Percentiles rank a stretch among this genome's conserved stretches.
Evolutionary conservation across 768 basidiomycete genomes (phyloP).

Genomic region (Boletellus sp.): DNA sequence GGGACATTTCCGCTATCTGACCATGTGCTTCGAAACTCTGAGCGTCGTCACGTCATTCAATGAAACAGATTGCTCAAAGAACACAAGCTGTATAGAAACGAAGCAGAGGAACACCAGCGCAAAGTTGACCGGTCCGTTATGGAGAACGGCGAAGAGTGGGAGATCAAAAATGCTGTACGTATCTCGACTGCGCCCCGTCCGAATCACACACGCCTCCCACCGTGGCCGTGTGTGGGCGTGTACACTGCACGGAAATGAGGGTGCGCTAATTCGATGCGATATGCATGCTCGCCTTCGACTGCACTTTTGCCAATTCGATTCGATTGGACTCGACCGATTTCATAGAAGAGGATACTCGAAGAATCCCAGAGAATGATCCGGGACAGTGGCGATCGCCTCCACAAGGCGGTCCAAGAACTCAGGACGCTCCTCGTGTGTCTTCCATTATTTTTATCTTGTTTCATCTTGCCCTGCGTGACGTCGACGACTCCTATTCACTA

Average conservation of each 20-base stretch:
- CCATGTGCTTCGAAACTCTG: slow-evolving; percentile 1
- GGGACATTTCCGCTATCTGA: slow-evolving; percentile 16
- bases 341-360: slow-evolving; percentile 61
- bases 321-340: slow-evolving; percentile 1
- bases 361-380: slow-evolving; percentile 81
- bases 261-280: slow-evolving; percentile 19
- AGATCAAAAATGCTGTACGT: slow-evolving; percentile 70
- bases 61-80: slow-evolving; percentile 63
- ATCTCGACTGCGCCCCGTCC: slow-evolving; percentile 9
- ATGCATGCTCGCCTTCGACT: slow-evolving; percentile 13
- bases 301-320: slow-evolving; percentile 9
- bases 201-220: slow-evolving; percentile 9
- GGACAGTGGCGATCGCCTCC: slow-evolving; percentile 61
- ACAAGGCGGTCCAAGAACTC: slow-evolving; percentile 59
- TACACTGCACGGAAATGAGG: slow-evolving; percentile 30
- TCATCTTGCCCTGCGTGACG: slow-evolving; percentile 18
- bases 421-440: slow-evolving; percentile 63
- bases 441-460: not conserved
- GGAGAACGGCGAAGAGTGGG: slow-evolving; percentile 68
- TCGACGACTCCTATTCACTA: slow-evolving; percentile 9
- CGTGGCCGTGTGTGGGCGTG: slow-evolving; percentile 8
- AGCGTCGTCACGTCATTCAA: slow-evolving; percentile 11
- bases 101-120: slow-evolving; percentile 53
- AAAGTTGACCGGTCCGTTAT: slow-evolving; percentile 62
- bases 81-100: slow-evolving; percentile 57